These are phyloP conservation scores for Ochetophila trinervis DNA, from an alignment of 306 rosid genomes.

Conservation along the genomic window DNA sequence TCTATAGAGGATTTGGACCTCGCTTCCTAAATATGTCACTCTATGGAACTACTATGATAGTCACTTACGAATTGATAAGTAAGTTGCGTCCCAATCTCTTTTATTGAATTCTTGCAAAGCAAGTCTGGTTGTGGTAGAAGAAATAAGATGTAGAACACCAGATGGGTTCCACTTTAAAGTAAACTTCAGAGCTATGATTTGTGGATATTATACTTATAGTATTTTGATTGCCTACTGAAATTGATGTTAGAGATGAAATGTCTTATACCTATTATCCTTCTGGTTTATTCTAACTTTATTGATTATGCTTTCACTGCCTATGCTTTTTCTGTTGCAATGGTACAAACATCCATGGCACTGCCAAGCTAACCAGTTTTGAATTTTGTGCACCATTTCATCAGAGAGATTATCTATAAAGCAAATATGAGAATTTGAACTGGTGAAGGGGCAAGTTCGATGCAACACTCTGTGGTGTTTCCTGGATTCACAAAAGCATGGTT, in stretches of 20 bases:
- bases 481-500: not conserved
- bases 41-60: slow-evolving; percentile 84
- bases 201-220: not conserved
- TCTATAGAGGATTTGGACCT: slow-evolving; percentile 85
- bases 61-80: slow-evolving; percentile 88
- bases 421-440: slow-evolving; percentile 25
- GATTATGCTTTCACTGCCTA: not conserved
- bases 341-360: not conserved
- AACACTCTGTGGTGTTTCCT: not conserved
- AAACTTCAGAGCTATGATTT: not conserved
- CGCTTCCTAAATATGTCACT: slow-evolving; percentile 85
- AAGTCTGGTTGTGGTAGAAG: not conserved
- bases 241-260: too few relatives aligned
- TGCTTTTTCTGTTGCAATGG: not conserved
- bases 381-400: slow-evolving; percentile 31
- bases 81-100: slow-evolving; percentile 27
- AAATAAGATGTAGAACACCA: slow-evolving; percentile 5
- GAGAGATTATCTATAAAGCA: slow-evolving; percentile 68
- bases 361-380: slow-evolving; percentile 12
- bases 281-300: not conserved
- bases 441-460: slow-evolving; percentile 17
- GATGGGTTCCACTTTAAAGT: too few relatives aligned
- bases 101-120: slow-evolving; percentile 4
- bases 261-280: too few relatives aligned
- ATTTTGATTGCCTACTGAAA: too few relatives aligned